Evolutionary conservation across 1,284 basidiomycete species (phyloP).

Genomic region (Microbotryum intermedium): DNA sequence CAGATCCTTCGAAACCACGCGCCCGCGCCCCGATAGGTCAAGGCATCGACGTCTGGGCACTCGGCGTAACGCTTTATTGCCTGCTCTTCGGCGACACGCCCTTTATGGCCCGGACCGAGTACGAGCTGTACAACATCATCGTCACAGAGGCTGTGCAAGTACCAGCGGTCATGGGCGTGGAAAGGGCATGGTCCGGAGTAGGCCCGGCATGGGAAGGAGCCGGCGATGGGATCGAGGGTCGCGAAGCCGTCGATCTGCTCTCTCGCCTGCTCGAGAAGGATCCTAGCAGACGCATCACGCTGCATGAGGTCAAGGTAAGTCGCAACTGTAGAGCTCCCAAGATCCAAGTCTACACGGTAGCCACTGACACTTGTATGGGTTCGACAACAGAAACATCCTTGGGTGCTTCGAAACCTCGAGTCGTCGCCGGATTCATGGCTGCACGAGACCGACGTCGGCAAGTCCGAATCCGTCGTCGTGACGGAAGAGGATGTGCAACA

Average conservation of each 20-base stretch:
- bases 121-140: slow-evolving; percentile 73
- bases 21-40: slow-evolving; percentile 62
- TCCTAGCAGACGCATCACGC: slow-evolving; percentile 62
- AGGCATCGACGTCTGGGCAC: slow-evolving; percentile 97
- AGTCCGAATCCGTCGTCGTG: slow-evolving; percentile 55
- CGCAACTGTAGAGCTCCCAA: background rate
- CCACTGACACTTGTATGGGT: background rate
- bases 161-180: slow-evolving; percentile 59
- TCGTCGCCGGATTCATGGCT: slow-evolving; percentile 69
- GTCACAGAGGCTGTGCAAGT: slow-evolving; percentile 68
- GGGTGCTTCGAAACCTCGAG: slow-evolving; percentile 66
- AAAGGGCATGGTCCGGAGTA: slow-evolving; percentile 54
- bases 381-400: slow-evolving; percentile 46
- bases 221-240: slow-evolving; percentile 47
- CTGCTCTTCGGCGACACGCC: slow-evolving; percentile 79
- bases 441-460: slow-evolving; percentile 57
- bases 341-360: background rate
- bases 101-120: slow-evolving; percentile 61
- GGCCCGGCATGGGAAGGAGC: slow-evolving; percentile 32
- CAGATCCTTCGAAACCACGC: slow-evolving; percentile 14
- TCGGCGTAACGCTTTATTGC: slow-evolving; percentile 95
- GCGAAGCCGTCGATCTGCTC: slow-evolving; percentile 62
- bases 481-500: slow-evolving; percentile 71
- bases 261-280: slow-evolving; percentile 76
- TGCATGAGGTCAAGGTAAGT: slow-evolving; percentile 76